Conservation (phyloP, 1,284 basidiomycete species). For the Chondrostereum purpureum region DNA sequence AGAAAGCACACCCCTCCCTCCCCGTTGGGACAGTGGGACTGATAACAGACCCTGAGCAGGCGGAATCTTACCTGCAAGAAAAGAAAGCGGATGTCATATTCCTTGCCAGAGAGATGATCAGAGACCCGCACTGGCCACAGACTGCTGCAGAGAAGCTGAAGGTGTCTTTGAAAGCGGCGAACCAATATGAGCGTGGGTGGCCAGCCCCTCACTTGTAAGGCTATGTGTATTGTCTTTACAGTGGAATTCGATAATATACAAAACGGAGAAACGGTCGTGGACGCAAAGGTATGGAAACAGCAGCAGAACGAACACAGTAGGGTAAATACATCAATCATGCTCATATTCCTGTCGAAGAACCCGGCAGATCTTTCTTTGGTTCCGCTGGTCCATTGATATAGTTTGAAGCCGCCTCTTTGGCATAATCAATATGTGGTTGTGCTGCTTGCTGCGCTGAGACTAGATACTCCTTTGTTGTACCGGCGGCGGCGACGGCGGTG, state of each 20-base stretch:
- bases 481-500: constrained; percentile 27
- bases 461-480: constrained; percentile 34
- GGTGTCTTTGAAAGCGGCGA: constrained; percentile 53
- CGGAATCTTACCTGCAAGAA: constrained; percentile 58
- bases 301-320: no score
- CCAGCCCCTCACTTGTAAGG: no score
- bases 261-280: no score
- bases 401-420: constrained; percentile 2
- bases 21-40: constrained; percentile 66
- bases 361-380: background rate
- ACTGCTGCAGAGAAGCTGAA: constrained; percentile 50
- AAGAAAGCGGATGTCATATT: constrained; percentile 67
- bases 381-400: background rate
- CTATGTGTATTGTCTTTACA: no score
- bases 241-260: no score
- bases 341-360: background rate
- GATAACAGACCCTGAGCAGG: constrained; percentile 59
- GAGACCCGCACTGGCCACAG: constrained; percentile 53
- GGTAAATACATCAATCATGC: no score
- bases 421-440: constrained; percentile 24
- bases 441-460: constrained; percentile 33
- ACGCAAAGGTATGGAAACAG: no score
- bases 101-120: constrained; percentile 59
- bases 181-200: constrained; percentile 45
- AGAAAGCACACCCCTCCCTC: constrained; percentile 52